phyloP scores from a whole-genome alignment of 2,329 filamentous ascomycete genomes.

The Albophoma yamanashiensis region DNA sequence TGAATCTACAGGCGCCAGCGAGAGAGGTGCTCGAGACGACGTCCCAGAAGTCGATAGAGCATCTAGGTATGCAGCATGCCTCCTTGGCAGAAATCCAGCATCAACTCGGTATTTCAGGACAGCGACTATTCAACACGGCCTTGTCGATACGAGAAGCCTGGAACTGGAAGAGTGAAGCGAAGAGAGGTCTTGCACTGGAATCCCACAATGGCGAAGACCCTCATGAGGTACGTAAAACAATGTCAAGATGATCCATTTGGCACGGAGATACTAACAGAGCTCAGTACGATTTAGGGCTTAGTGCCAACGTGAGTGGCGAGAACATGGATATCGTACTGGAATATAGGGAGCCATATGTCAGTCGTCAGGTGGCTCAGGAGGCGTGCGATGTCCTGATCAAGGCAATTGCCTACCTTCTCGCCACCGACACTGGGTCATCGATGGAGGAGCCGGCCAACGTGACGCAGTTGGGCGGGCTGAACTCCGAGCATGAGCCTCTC shows the following conservation, averaged over 20 bases:
- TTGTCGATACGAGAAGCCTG: slow-evolving; percentile 17
- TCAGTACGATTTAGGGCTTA: slow-evolving; percentile 3
- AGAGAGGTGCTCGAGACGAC: slow-evolving; percentile 28
- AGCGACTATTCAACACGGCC: slow-evolving; percentile 19
- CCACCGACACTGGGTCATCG: background rate
- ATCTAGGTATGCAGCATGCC: slow-evolving; percentile 36
- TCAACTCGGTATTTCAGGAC: slow-evolving; percentile 11
- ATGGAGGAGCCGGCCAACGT: background rate
- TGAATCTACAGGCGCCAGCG: slow-evolving; percentile 18
- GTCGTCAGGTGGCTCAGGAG: background rate
- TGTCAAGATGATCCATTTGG: background rate
- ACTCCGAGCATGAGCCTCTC: background rate
- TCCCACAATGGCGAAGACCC: slow-evolving; percentile 8
- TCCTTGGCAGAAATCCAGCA: slow-evolving; percentile 36
- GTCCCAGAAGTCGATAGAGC: slow-evolving; percentile 32
- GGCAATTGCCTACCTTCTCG: slow-evolving; percentile 3
- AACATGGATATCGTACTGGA: slow-evolving; percentile 4
- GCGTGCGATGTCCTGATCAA: background rate
- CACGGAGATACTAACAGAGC: background rate
- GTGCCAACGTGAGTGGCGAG: background rate
- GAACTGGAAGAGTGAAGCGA: background rate
- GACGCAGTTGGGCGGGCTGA: background rate
- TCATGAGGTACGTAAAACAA: background rate
- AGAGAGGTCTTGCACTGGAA: background rate
- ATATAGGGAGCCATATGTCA: slow-evolving; percentile 3